Evolutionary conservation across 1,284 basidiomycete genomes (phyloP).

Genomic region (Fomitopsis palustris): DNA sequence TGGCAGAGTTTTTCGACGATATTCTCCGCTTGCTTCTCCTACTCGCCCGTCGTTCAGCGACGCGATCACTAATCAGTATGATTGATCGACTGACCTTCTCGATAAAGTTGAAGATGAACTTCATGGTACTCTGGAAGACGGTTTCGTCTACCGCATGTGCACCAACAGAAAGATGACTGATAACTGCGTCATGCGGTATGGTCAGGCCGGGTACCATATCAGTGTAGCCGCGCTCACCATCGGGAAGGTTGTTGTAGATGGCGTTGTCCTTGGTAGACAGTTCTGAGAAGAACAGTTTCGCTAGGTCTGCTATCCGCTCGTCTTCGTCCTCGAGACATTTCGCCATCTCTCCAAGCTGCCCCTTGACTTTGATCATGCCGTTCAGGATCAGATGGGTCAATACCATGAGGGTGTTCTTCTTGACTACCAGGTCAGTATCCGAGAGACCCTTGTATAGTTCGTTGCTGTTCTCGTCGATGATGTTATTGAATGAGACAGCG

Average conservation of each 20-base stretch:
- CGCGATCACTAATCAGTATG: background rate
- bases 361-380: slow-evolving; percentile 99
- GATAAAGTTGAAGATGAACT: slow-evolving; percentile 95
- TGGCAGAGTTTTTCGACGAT: slow-evolving; percentile 96
- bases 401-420: slow-evolving; percentile 99
- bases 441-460: slow-evolving; percentile 92
- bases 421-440: slow-evolving; percentile 85
- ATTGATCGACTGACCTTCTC: slow-evolving; percentile 71
- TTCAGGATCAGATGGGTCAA: slow-evolving; percentile 96
- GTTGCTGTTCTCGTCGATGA: slow-evolving; percentile 97
- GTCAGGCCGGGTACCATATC: background rate
- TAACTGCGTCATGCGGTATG: slow-evolving; percentile 50
- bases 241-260: slow-evolving; percentile 97
- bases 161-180: slow-evolving; percentile 91
- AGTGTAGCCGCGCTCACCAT: slow-evolving; percentile 46
- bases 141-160: slow-evolving; percentile 94
- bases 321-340: slow-evolving; percentile 98
- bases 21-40: slow-evolving; percentile 95
- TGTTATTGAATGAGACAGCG: slow-evolving; percentile 93
- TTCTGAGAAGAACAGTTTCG: slow-evolving; percentile 96
- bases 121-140: slow-evolving; percentile 89
- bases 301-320: slow-evolving; percentile 84
- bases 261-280: slow-evolving; percentile 98
- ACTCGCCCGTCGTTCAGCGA: slow-evolving; percentile 5
- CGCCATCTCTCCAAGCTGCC: slow-evolving; percentile 98